phyloP scores from a whole-genome alignment of 2,329 filamentous ascomycete genomes.

The Fusarium vanettenii region DNA sequence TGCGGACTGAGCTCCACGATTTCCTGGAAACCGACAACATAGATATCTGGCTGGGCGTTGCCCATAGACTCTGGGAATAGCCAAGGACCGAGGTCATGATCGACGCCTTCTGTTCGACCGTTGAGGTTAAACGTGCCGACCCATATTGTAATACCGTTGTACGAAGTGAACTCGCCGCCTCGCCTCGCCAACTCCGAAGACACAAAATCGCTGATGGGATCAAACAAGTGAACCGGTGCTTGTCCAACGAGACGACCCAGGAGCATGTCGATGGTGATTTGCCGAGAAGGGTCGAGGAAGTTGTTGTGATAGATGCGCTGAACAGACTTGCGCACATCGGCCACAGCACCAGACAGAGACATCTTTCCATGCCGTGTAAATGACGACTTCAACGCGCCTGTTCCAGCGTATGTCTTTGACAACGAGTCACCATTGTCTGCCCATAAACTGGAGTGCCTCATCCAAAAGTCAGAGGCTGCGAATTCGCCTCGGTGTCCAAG shows the following conservation, averaged over 20 bases:
- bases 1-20: conserved; percentile 98
- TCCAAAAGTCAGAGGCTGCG: conserved; percentile 86
- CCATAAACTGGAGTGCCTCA: conserved; percentile 92
- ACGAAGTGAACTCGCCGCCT: conserved; percentile 79
- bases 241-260: conserved; percentile 88
- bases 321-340: conserved; percentile 95
- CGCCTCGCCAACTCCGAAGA: conserved; percentile 77
- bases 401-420: conserved; percentile 96
- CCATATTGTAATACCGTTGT: conserved; percentile 80
- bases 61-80: conserved; percentile 73
- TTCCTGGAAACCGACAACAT: conserved; percentile 94
- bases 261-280: conserved; percentile 94
- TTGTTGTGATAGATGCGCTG: conserved; percentile 98
- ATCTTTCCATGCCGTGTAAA: conserved; percentile 96
- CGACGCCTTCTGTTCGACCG: conserved; percentile 81
- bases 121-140: conserved; percentile 97
- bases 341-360: conserved; percentile 91
- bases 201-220: conserved; percentile 94
- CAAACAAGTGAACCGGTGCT: conserved; percentile 84
- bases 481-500: conserved; percentile 77
- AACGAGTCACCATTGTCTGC: conserved; percentile 96
- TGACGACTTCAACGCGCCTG: conserved; percentile 93
- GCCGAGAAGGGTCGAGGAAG: conserved; percentile 91
- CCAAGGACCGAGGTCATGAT: conserved; percentile 87
- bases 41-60: conserved; percentile 80